Evolutionary conservation across 2,329 filamentous ascomycete genomes (phyloP), one percentile per base, ranked within the genome.

Genomic region (Cladophialophora chaetospira): DNA sequence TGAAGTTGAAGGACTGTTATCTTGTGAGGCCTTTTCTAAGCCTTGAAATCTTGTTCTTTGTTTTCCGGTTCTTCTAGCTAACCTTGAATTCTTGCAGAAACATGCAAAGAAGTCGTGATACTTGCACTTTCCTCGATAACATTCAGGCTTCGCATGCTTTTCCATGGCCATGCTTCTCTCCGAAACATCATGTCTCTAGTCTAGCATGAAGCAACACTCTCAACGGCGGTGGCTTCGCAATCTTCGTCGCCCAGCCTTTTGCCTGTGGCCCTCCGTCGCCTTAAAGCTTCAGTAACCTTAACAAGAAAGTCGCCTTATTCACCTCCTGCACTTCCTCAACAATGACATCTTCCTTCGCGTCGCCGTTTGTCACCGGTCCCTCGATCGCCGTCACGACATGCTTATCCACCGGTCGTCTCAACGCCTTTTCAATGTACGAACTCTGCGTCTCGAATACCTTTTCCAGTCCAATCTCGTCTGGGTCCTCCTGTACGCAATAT

Each of bases 1-100:
- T 94, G 73, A 85, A 77, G 63, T 72, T 97, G 46, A 96, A 96
- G 71, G 81, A 96, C 64, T 97, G 93, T 70, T 96, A 91, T 69
- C 68, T 95, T 68, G 92, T 96, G 79, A 67, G 82, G 13, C 17
- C 5, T 31, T n/a, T 6, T 33, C 26, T 33, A 31, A 29, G 4
- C 21, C 11, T 43, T 3, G 31, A 3, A 33, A n/a, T 33, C 35
- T 25, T 9, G 23, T 53, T 28, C 26, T 51, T 28, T 29, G 25
- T 28, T 48, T 26, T 11, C 15, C 15, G 21, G 36, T 19, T 17
- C n/a, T n/a, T 53, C 45, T 55, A 49, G 36, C 54, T 61, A 43
- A 57, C 35, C 40, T 43, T 48, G 40, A 21, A n/a, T 38, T 56
- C 23, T 28, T 38, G 31, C 46, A 83, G 81, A 78, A 77, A 57